Conservation (phyloP, 2,329 filamentous ascomycete species). For the Aureobasidium sp. region DNA sequence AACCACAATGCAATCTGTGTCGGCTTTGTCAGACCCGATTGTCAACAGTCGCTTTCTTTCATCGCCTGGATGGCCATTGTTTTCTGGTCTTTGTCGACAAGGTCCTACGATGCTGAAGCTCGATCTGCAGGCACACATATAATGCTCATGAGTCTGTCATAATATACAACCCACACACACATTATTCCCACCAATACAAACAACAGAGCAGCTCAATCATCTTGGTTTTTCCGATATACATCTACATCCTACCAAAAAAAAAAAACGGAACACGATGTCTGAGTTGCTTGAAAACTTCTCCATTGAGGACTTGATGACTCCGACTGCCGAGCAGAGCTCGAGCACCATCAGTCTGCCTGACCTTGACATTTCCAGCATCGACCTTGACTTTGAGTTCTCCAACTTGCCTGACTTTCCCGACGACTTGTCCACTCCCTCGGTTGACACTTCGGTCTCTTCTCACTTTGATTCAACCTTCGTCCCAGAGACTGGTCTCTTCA, state of each 20-base stretch:
- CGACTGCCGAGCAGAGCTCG: conserved; percentile 2
- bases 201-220: neutral
- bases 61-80: neutral
- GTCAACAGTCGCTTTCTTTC: neutral
- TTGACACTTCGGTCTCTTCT: neutral
- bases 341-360: neutral
- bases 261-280: neutral
- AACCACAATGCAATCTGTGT: neutral
- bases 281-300: conserved; percentile 1
- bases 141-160: neutral
- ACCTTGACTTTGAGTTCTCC: neutral
- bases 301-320: neutral
- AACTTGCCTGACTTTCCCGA: neutral
- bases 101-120: no score
- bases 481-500: neutral
- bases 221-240: neutral
- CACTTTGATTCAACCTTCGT: neutral
- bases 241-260: neutral
- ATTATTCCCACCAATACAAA: neutral
- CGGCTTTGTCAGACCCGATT: neutral
- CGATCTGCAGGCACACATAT: neutral
- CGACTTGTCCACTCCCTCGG: neutral
- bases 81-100: neutral
- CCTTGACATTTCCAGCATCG: neutral
- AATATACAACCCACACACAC: neutral